These are phyloP conservation scores for Rhytidhysteron rufulum DNA, from an alignment of 2,329 filamentous ascomycete genomes.

Conservation along the genomic window DNA sequence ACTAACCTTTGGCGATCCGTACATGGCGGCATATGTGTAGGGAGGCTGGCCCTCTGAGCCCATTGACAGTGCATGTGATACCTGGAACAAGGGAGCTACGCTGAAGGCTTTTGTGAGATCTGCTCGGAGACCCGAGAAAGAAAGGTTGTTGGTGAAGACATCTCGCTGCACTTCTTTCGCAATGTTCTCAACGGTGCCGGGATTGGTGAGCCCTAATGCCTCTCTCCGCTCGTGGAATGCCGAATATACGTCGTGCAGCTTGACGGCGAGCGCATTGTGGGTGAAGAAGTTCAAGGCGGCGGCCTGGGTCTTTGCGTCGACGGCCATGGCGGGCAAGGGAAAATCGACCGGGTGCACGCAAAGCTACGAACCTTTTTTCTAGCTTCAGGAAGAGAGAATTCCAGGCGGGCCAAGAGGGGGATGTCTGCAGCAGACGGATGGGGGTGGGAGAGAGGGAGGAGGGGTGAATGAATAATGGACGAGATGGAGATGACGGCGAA, in stretches of 20 bases:
- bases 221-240: conserved; percentile 82
- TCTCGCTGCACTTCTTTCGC: conserved; percentile 91
- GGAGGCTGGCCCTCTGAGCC: conserved; percentile 85
- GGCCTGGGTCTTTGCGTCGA: conserved; percentile 29
- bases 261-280: conserved; percentile 67
- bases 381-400: too few species aligned
- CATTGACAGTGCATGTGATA: conserved; percentile 95
- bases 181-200: conserved; percentile 86
- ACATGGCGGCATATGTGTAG: conserved; percentile 91
- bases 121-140: conserved; percentile 93
- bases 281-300: conserved; percentile 59
- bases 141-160: conserved; percentile 92
- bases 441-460: not conserved
- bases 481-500: conserved; percentile 5
- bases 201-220: conserved; percentile 84
- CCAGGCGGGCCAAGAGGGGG: not conserved
- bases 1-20: conserved; percentile 85
- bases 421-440: not conserved
- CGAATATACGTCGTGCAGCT: conserved; percentile 72
- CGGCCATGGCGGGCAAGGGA: conserved; percentile 22
- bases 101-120: conserved; percentile 97
- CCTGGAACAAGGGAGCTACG: conserved; percentile 89
- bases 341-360: too few species aligned
- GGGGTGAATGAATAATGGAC: conserved; percentile 4
- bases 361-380: too few species aligned